Conservation (phyloP, 2,329 filamentous ascomycete species). For the Pyricularia pennisetigena region DNA sequence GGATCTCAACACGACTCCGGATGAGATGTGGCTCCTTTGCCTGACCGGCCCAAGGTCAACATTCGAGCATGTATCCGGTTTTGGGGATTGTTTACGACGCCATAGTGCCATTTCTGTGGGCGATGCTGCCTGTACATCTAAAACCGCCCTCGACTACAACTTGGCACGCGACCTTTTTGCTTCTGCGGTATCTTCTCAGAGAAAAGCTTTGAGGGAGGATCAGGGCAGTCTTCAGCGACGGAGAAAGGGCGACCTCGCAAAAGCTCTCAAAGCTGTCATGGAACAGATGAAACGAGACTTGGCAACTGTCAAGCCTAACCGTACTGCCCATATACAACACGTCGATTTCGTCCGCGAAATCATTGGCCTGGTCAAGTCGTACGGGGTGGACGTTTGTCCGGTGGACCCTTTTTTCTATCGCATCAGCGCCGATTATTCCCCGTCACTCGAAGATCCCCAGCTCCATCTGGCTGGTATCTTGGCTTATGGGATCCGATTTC, state of each 20-base stretch:
- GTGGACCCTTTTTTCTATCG: slow-evolving; percentile 48
- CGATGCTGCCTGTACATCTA: slow-evolving; percentile 23
- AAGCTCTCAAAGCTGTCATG: slow-evolving; percentile 37
- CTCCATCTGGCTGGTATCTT: slow-evolving; percentile 45
- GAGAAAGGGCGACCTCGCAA: slow-evolving; percentile 29
- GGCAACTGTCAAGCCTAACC: slow-evolving; percentile 21
- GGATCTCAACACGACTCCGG: slow-evolving; percentile 31
- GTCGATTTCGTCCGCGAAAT: slow-evolving; percentile 42
- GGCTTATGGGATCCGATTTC: slow-evolving; percentile 43
- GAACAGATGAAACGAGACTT: slow-evolving; percentile 43
- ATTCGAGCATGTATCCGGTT: slow-evolving; percentile 36
- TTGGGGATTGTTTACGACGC: slow-evolving; percentile 35
- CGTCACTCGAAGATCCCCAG: slow-evolving; percentile 43
- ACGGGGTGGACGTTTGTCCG: slow-evolving; percentile 41
- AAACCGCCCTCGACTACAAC: slow-evolving; percentile 31
- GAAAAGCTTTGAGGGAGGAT: slow-evolving; percentile 31
- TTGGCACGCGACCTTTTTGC: slow-evolving; percentile 39
- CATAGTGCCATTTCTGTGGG: slow-evolving; percentile 33
- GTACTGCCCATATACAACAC: slow-evolving; percentile 32
- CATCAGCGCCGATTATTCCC: slow-evolving; percentile 45
- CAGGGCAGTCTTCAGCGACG: slow-evolving; percentile 23
- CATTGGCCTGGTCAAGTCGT: slow-evolving; percentile 42
- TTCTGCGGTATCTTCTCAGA: slow-evolving; percentile 39
- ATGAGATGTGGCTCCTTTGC: slow-evolving; percentile 42
- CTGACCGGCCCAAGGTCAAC: slow-evolving; percentile 38